phyloP scores from a whole-genome alignment of 106 monocot genomes.

The Dendrobium chrysotoxum region DNA sequence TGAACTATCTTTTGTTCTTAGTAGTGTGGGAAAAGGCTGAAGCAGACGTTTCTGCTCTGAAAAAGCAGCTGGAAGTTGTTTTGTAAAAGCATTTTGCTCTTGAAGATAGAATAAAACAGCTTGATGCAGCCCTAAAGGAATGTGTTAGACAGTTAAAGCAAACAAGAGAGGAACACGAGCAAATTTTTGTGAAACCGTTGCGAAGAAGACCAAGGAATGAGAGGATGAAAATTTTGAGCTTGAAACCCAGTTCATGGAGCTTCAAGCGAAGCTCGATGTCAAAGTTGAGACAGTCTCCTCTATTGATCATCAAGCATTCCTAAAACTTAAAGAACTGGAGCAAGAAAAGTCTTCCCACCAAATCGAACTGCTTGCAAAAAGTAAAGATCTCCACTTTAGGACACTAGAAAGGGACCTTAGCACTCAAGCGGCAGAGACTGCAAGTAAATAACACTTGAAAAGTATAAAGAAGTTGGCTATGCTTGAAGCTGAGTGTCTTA shows the following conservation, averaged over 20 bases:
- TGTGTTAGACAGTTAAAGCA: constrained; percentile 24
- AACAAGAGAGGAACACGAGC: constrained; percentile 23
- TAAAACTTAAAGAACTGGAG: constrained; percentile 31
- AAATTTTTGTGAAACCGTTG: not conserved
- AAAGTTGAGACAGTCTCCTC: constrained; percentile 19
- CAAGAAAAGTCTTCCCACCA: constrained; percentile 36
- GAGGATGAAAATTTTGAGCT: constrained; percentile 18
- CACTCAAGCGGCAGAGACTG: constrained; percentile 34
- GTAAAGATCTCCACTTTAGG: constrained; percentile 23
- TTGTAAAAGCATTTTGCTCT: constrained; percentile 17
- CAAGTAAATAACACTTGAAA: constrained; percentile 51
- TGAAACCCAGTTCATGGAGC: constrained; percentile 12
- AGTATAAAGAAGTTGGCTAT: constrained; percentile 46
- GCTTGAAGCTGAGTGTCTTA: constrained; percentile 62
- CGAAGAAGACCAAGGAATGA: constrained; percentile 18
- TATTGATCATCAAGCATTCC: constrained; percentile 8
- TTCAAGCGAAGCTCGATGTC: constrained; percentile 18
- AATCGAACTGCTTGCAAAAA: constrained; percentile 13
- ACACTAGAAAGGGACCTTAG: constrained; percentile 43
- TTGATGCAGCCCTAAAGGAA: constrained; percentile 35
- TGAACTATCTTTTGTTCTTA: not conserved
- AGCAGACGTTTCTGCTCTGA: constrained; percentile 16
- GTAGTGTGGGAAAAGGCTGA: constrained; percentile 38
- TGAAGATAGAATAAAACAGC: constrained; percentile 17
- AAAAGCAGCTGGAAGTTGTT: constrained; percentile 22